Evolutionary conservation across 805 yeast species (phyloP).

Genomic region (Zygoascus flipseniorum): DNA sequence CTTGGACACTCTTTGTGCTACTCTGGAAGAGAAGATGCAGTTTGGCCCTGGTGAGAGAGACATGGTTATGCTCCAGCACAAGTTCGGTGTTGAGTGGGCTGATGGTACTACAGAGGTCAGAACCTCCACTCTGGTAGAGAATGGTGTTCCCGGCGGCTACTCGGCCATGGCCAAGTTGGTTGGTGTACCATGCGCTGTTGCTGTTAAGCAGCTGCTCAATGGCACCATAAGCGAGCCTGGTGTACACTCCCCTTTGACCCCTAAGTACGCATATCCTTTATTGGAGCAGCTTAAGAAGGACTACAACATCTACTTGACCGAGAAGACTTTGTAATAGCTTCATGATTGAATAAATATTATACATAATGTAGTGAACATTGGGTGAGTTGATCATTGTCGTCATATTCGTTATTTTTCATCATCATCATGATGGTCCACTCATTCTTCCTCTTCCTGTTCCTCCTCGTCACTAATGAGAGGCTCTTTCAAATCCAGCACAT

Average conservation of each 20-base stretch:
- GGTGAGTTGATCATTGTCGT: not conserved
- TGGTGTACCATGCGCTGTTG: slow-evolving; percentile 98
- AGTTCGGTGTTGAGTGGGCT: slow-evolving; percentile 94
- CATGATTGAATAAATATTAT: slow-evolving; percentile 19
- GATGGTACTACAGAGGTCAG: slow-evolving; percentile 86
- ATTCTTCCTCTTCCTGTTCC: slow-evolving; percentile 16
- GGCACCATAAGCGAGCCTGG: slow-evolving; percentile 77
- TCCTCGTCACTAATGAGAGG: slow-evolving; percentile 32
- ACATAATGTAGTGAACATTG: not conserved
- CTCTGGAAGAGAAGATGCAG: slow-evolving; percentile 92
- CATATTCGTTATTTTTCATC: not conserved
- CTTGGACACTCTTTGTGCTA: slow-evolving; percentile 92
- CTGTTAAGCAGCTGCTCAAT: slow-evolving; percentile 73
- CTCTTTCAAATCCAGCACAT: slow-evolving; percentile 25
- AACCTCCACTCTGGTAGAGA: slow-evolving; percentile 91
- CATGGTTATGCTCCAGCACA: slow-evolving; percentile 91
- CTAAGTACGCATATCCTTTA: slow-evolving; percentile 84
- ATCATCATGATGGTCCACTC: no score
- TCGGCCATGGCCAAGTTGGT: slow-evolving; percentile 98
- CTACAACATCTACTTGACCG: slow-evolving; percentile 78
- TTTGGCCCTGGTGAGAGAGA: slow-evolving; percentile 94
- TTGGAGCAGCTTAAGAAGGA: slow-evolving; percentile 86
- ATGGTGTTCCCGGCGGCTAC: slow-evolving; percentile 83
- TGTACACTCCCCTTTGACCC: slow-evolving; percentile 84
- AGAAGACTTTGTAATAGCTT: slow-evolving; percentile 51